Evolutionary conservation across 441 rosid genomes (phyloP).

Genomic region (Monsonia emarginata): DNA sequence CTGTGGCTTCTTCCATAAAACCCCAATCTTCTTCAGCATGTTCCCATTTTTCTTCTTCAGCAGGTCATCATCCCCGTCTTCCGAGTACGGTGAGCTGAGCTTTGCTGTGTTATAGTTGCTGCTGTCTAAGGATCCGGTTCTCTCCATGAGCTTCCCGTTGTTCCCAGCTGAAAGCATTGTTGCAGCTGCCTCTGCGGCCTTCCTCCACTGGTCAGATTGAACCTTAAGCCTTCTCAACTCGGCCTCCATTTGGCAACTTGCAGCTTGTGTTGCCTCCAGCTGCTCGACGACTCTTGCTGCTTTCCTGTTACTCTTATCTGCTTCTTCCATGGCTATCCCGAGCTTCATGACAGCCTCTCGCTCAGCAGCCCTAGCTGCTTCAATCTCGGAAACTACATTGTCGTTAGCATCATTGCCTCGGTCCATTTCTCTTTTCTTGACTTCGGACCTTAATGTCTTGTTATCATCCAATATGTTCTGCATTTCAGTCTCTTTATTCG

Average conservation of each 20-base stretch:
- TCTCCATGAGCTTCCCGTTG: slow-evolving; percentile 44
- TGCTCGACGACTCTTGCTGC: slow-evolving; percentile 47
- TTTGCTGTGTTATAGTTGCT: slow-evolving; percentile 31
- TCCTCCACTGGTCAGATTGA: slow-evolving; percentile 77
- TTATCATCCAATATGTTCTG: slow-evolving; percentile 55
- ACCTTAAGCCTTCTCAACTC: slow-evolving; percentile 64
- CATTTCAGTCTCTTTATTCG: slow-evolving; percentile 60
- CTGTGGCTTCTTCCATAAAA: slow-evolving; percentile 64
- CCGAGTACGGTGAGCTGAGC: slow-evolving; percentile 39
- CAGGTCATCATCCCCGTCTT: slow-evolving; percentile 23
- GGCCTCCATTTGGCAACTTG: slow-evolving; percentile 43
- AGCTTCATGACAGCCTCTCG: slow-evolving; percentile 60
- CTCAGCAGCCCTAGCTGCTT: slow-evolving; percentile 38
- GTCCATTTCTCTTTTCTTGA: slow-evolving; percentile 32
- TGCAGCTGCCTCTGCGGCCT: slow-evolving; percentile 71
- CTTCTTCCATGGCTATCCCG: slow-evolving; percentile 51
- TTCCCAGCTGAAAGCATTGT: slow-evolving; percentile 54
- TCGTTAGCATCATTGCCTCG: slow-evolving; percentile 13
- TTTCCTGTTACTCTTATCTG: slow-evolving; percentile 44
- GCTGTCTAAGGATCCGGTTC: slow-evolving; percentile 39
- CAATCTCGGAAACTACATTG: slow-evolving; percentile 22
- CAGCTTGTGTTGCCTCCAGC: slow-evolving; percentile 54
- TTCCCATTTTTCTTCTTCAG: slow-evolving; percentile 61
- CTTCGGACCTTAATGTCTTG: slow-evolving; percentile 34
- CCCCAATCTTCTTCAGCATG: slow-evolving; percentile 64